Evolutionary conservation across 2,329 filamentous ascomycete species (phyloP), one percentile per base, ranked within the genome.

Genomic region (Xylariaceae sp.): DNA sequence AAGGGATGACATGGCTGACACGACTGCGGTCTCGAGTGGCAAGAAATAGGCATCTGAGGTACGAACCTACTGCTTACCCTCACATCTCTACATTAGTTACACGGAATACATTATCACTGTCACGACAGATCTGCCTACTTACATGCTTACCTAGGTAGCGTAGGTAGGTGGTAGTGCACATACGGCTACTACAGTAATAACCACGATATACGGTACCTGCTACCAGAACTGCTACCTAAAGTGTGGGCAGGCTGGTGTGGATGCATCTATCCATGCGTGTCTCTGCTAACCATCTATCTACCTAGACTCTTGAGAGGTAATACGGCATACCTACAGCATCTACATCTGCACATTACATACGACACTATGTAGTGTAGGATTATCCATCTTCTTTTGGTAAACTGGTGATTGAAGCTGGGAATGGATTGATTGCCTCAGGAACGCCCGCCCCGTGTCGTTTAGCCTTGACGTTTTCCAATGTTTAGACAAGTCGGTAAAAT

Each of bases 211-310:
- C 47, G 47, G 53, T 51, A 51, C 51, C 19, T 48, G 29, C 30
- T 12, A 43, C 12, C 19, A 41, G 19, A n/a, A n/a, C n/a, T n/a
- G n/a, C n/a, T n/a, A n/a, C n/a, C n/a, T n/a, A n/a, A n/a, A n/a
- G n/a, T n/a, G n/a, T n/a, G n/a, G n/a, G n/a, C n/a, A n/a, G 42
- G 34, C n/a, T 26, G 36, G 47, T 37, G 40, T 36, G 22, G 49
- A 52, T 53, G 49, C 53, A 54, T 46, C 46, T 49, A 53, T 47
- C 54, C 53, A 50, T 55, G 53, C 43, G 46, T 26, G 46, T 49
- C 42, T 53, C 49, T 44, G 45, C 47, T 47, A 48, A 34, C 37
- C 16, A 50, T 50, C 40, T 39, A 5, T 45, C 19, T 39, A 5
- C 39, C 19, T 21, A 50, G 47, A 42, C 36, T 44, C 50, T 42